Base-by-base conservation (phyloP, 352 stramenopile species). In the Aphanomyces astaci region DNA sequence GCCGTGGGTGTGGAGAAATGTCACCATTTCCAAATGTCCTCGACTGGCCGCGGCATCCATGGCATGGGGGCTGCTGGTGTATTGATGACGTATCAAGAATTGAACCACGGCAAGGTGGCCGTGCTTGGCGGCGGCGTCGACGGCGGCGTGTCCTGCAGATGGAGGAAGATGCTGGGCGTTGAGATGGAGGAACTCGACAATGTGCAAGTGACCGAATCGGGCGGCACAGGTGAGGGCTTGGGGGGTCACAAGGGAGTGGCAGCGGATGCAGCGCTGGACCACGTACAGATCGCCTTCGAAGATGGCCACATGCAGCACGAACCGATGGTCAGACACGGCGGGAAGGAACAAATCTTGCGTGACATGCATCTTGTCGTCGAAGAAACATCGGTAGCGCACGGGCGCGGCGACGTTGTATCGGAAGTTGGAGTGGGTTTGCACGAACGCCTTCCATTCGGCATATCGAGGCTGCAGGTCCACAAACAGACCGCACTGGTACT, bases 1-100 rank as follows among this genome's bases (percentile, higher is more conserved):
- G 3, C 73, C 70, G 56, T 79, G 72, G 10, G 13, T 13, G 69
- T 81, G 69, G 33, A 81, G 68, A 32, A 78, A 81, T 19, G 45
- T 17, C 9, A 81, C 64, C 40, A 79, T 64, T 1, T 78, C 64
- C 25, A 79, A 36, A 31, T 76, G 59, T 3, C 76, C 76, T 65
- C 55, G 73, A 71, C 0, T 32, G 27, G 67, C 60, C 2, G 60
- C 60, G n/a, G 28, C 31, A 1, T 66, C 60, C 31, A 66, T 51
- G 3, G 60, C 60, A 15, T 56, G 7, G 32, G 40, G 56, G 13
- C 31, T 24, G 11, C 31, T 2, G 2, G 19, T 17, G 9, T 11
- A 15, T n/a, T n/a, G 33, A 40, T 27, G 30, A 7, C 39, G 15
- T 11, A 39, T 55, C 17, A 66, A 32, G 32, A 33, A 66, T 2